phyloP scores from a whole-genome alignment of 2,329 filamentous ascomycete species.

The Cordyceps fumosorosea region DNA sequence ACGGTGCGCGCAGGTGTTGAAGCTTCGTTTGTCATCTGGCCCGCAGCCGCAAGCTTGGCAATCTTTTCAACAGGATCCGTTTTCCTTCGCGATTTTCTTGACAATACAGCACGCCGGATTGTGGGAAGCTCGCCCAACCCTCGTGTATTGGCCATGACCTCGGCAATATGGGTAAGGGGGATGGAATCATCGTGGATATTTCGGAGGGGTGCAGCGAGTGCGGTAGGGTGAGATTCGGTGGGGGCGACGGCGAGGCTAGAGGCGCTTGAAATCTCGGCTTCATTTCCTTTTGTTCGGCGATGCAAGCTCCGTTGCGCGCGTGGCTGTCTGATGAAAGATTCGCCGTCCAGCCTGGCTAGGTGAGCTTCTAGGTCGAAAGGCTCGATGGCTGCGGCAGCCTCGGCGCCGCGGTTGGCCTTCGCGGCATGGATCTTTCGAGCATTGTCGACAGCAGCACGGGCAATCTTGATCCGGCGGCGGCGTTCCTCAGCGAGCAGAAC shows the following conservation, averaged over 20 bases:
- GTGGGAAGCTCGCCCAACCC: not conserved
- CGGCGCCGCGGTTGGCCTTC: slow-evolving; percentile 25
- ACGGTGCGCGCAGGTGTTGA: not conserved
- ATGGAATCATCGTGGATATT: not conserved
- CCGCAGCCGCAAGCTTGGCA: not conserved
- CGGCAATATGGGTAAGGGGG: not conserved
- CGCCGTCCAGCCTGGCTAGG: slow-evolving; percentile 19
- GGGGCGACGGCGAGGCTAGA: not conserved
- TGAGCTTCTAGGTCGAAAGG: slow-evolving; percentile 16
- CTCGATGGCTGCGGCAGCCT: slow-evolving; percentile 21
- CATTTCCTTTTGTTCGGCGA: slow-evolving; percentile 22
- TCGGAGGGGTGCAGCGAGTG: not conserved
- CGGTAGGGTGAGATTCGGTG: not conserved
- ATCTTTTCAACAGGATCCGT: not conserved
- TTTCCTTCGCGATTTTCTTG: not conserved
- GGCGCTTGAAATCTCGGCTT: not conserved
- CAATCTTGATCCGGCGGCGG: slow-evolving; percentile 45
- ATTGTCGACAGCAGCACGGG: slow-evolving; percentile 45
- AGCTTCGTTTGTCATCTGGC: not conserved
- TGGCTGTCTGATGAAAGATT: slow-evolving; percentile 18
- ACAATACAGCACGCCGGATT: not conserved
- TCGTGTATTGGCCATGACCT: not conserved
- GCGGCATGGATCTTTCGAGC: slow-evolving; percentile 42
- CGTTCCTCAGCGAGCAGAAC: slow-evolving; percentile 50
- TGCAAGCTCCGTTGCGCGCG: slow-evolving; percentile 19